Evolutionary conservation across 805 yeast genomes (phyloP), one percentile per base, ranked within the genome.

Genomic region (Candida tammaniensis): DNA sequence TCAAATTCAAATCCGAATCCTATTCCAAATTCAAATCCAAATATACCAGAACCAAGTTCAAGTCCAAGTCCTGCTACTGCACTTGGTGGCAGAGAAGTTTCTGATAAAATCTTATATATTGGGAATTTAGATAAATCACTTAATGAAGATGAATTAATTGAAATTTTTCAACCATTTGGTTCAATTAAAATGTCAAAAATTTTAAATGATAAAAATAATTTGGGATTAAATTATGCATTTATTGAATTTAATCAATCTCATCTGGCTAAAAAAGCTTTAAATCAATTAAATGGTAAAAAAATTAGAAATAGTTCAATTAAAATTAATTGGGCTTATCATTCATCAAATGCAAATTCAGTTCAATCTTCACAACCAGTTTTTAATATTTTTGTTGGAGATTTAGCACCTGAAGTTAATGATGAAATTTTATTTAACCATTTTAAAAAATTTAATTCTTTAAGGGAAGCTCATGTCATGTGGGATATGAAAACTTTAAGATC

Each of bases 391-490:
- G 86, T 88, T 20, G 96, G 96, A 39, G 96, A 88, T 55, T 70
- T 87, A 47, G 78, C 86, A 24, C 70, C 82, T 6, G 95, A 88
- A 49, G 81, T 88, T 23, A 80, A 84, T 52, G 96, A 88, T 59
- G 94, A 83, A 45, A 54, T 76, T 12, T 70, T 87, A 42, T 68
- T 68, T 33, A 61, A 57, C 27, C 68, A 82, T 9, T 87, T 87
- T 52, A 47, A 64, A 4, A 64, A 67, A 36, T 83, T 74, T 55
- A 65, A 68, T 12, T 73, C 87, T 1, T 64, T 84, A 49, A 64
- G 76, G 30, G 93, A 85, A 56, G 96, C 95, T 9, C 88, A 87
- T 48, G 96, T 87, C 20, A 88, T 87, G 96, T 87, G 96, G 96
- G 96, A 88, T 56, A 86, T 86, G 94, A 89, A 85, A 56, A 82